phyloP scores from a whole-genome alignment of 2,329 filamentous ascomycete genomes.

The Penicillium polonicum region DNA sequence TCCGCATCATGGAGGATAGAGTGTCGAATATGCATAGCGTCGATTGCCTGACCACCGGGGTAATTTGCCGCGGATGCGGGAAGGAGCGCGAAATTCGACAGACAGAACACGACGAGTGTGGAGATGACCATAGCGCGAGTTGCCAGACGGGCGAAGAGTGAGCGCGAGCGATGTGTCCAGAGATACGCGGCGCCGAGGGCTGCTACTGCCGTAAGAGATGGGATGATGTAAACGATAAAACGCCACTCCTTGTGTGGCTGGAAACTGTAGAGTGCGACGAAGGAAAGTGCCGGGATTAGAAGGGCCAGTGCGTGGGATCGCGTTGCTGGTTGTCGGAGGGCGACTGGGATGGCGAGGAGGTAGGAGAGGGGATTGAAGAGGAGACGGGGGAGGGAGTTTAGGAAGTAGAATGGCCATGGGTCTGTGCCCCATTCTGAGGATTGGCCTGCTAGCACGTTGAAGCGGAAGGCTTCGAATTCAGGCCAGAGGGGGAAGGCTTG shows the following conservation, averaged over 20 bases:
- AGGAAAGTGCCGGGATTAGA: constrained; percentile 66
- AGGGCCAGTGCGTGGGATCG: constrained; percentile 52
- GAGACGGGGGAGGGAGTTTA: constrained; percentile 75
- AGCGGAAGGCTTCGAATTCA: constrained; percentile 84
- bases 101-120: constrained; percentile 57
- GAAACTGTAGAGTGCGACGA: constrained; percentile 76
- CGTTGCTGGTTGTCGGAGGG: constrained; percentile 55
- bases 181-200: constrained; percentile 71
- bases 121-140: constrained; percentile 60
- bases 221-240: constrained; percentile 87
- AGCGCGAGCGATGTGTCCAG: constrained; percentile 65
- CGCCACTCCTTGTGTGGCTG: constrained; percentile 96
- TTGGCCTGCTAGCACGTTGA: constrained; percentile 81
- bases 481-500: constrained; percentile 77
- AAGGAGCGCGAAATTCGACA: constrained; percentile 69
- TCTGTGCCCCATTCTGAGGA: constrained; percentile 85
- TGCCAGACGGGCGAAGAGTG: constrained; percentile 54
- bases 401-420: constrained; percentile 84
- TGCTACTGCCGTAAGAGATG: constrained; percentile 73
- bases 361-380: constrained; percentile 74
- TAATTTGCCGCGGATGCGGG: constrained; percentile 87
- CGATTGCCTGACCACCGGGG: constrained; percentile 79
- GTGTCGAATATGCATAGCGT: constrained; percentile 37
- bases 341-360: constrained; percentile 51
- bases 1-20: constrained; percentile 5